phyloP scores from a whole-genome alignment of 495 filamentous ascomycete species.

The Cercophora sp. region DNA sequence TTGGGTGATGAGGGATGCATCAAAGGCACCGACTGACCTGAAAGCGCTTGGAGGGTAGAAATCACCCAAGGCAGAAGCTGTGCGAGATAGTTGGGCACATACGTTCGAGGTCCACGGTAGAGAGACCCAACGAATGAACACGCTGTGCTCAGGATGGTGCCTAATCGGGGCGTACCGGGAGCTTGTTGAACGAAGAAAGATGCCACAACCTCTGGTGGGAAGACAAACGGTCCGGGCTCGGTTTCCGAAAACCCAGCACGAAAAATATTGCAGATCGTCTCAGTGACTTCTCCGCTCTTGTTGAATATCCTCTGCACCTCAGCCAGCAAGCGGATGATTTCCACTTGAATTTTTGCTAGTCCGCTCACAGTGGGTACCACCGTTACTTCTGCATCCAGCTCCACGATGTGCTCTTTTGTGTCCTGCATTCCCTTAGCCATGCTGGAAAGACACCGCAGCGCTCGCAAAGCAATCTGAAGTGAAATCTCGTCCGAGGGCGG shows the following conservation, averaged over 20 bases:
- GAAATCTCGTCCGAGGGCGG: conserved; percentile 36
- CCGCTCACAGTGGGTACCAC: background rate
- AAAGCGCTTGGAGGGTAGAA: conserved; percentile 58
- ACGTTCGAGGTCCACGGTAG: conserved; percentile 43
- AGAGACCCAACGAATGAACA: conserved; percentile 70
- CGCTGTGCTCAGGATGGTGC: conserved; percentile 72
- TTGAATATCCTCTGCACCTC: conserved; percentile 52
- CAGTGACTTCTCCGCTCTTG: conserved; percentile 64
- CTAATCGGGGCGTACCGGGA: conserved; percentile 62
- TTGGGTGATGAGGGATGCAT: background rate
- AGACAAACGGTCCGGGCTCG: conserved; percentile 70
- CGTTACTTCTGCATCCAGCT: conserved; percentile 49
- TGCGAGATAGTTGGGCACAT: conserved; percentile 41
- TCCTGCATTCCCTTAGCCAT: conserved; percentile 79
- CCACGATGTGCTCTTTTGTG: conserved; percentile 64
- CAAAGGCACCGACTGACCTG: conserved; percentile 42
- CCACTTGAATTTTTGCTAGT: conserved; percentile 24
- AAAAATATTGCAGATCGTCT: conserved; percentile 70
- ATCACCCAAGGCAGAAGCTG: conserved; percentile 62
- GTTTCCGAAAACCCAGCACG: conserved; percentile 76
- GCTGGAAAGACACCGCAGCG: conserved; percentile 67
- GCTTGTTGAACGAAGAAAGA: conserved; percentile 65
- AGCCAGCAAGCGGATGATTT: conserved; percentile 54
- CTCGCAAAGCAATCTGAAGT: conserved; percentile 55
- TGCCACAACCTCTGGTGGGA: conserved; percentile 65